Evolutionary conservation across 495 filamentous ascomycete species (phyloP), one percentile per base, ranked within the genome.

Genomic region (Xylaria acuta): DNA sequence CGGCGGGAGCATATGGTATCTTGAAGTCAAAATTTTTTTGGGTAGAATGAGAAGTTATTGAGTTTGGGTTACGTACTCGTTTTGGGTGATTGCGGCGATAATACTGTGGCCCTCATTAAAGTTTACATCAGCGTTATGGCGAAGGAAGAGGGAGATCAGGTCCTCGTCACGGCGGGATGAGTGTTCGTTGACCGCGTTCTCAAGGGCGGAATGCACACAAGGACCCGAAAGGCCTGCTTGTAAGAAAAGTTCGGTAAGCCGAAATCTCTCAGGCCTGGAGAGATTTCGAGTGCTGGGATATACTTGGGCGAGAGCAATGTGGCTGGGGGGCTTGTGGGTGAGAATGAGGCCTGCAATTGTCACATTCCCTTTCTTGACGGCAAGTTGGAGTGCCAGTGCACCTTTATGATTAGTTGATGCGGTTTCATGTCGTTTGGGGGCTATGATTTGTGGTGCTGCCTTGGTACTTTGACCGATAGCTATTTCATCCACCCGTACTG

Each of bases 361-460:
- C 14, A 77, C 32, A 59, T 84, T 73, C 27, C 77, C 79, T 72
- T 72, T 79, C 51, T 77, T 73, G 3, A 86, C 79, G 0, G 84
- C 83, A n/a, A 80, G 74, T 20, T 76, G 75, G n/a, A 87, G 66
- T 0, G 84, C 84, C 40, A 81, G 41, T 7, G 83, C 84, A 34
- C 80, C 77, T 62, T 81, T 81, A 45, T 85, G 73, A 64, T 87
- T 82, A 5, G 84, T 82, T 32, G 84, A 84, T 7, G 85, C 83
- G 20, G 77, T 79, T 49, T 82, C 81, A 58, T 85, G 84, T 62
- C 83, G 77, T 25, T 78, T 74, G 40, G 77, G 77, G 18, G 76
- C 71, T 66, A 79, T 74, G 7, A 73, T 78, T 22, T 74, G 78
- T 18, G 75, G 59, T 5, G 76, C 71, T 22, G 36, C 79, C 40